phyloP scores from a whole-genome alignment of 345 rosid genomes.

The Hibiscus syriacus region DNA sequence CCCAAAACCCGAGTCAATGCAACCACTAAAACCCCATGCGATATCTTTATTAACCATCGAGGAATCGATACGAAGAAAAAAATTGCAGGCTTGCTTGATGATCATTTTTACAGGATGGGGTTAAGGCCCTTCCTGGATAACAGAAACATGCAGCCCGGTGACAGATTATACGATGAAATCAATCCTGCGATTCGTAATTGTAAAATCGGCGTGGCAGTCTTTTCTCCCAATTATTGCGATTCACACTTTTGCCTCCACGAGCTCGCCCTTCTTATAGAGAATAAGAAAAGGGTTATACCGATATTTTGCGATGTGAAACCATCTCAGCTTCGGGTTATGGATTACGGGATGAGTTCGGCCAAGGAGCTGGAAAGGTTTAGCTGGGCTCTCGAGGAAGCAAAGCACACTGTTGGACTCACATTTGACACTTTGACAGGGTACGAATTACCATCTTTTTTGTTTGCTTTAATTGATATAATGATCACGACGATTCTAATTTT shows the following conservation, averaged over 20 bases:
- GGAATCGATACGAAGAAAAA: constrained; percentile 74
- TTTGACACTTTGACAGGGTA: constrained; percentile 68
- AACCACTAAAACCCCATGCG: constrained; percentile 25
- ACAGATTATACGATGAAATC: constrained; percentile 48
- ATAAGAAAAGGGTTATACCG: constrained; percentile 58
- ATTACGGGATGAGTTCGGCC: constrained; percentile 24
- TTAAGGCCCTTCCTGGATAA: constrained; percentile 61
- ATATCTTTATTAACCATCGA: constrained; percentile 81
- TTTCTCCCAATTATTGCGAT: constrained; percentile 71
- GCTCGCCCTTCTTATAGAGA: constrained; percentile 59
- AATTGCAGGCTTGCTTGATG: constrained; percentile 53
- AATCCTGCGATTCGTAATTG: constrained; percentile 42
- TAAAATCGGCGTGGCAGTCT: constrained; percentile 61
- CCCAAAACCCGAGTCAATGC: constrained; percentile 1
- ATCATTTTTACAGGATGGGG: constrained; percentile 35
- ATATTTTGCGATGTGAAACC: constrained; percentile 81
- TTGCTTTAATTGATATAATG: too few relatives aligned
- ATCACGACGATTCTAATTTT: too few relatives aligned
- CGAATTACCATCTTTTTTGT: background rate
- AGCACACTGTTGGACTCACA: constrained; percentile 73
- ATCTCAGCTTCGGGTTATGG: constrained; percentile 48
- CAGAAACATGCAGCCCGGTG: constrained; percentile 80
- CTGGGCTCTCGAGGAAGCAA: constrained; percentile 60
- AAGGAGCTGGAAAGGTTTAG: constrained; percentile 38
- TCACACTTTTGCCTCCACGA: constrained; percentile 81